Conservation (phyloP, 164 flowering plant species). For the Sedum album region DNA sequence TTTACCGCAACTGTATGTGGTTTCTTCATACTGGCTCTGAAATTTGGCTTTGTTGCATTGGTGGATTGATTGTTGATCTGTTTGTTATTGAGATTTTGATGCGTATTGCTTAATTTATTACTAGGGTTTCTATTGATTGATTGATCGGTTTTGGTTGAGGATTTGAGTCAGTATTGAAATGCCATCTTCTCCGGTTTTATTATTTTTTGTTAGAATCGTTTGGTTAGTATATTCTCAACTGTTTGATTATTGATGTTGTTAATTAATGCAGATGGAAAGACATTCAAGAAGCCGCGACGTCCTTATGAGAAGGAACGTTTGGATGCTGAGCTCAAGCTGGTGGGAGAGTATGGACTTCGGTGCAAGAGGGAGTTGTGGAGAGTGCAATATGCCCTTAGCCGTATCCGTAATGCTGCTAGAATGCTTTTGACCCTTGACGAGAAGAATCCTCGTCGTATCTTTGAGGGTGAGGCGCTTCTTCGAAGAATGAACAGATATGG, state of each 20-base stretch:
- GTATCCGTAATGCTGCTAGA: conserved; percentile 28
- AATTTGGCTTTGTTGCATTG: no score
- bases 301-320: conserved; percentile 38
- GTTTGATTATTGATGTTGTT: background rate
- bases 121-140: no score
- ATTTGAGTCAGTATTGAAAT: no score
- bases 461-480: conserved; percentile 32
- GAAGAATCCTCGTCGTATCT: conserved; percentile 31
- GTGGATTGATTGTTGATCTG: no score
- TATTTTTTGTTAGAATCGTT: background rate
- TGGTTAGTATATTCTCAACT: background rate
- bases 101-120: no score
- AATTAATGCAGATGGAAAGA: conserved; percentile 25
- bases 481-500: conserved; percentile 34
- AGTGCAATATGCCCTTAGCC: conserved; percentile 32
- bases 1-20: conserved; percentile 35
- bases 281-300: conserved; percentile 34
- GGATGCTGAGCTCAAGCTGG: conserved; percentile 36
- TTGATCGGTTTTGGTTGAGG: no score
- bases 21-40: no score
- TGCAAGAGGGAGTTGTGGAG: conserved; percentile 39
- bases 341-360: conserved; percentile 29
- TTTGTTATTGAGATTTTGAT: no score
- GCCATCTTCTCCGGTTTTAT: no score
- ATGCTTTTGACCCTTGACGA: conserved; percentile 31